A percentile compares a stretch with the other conserved stretches of the same genome.
Evolutionary conservation across 192 early-diverging fungal species (phyloP).

Genomic region (Podila epigama): DNA sequence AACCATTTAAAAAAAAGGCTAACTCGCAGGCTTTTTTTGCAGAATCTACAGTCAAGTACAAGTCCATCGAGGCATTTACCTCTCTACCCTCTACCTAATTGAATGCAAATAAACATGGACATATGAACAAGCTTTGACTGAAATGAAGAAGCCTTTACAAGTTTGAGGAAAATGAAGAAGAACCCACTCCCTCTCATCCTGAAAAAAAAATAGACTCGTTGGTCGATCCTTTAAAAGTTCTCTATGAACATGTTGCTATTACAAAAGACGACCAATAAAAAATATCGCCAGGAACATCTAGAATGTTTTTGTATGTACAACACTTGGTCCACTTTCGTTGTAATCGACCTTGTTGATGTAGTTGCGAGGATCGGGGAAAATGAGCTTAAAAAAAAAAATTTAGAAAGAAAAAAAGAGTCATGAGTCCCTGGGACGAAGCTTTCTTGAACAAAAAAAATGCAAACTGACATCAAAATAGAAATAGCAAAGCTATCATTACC

Average conservation of each 20-base stretch:
- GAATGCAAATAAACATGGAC: not conserved
- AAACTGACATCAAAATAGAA: conserved; percentile 16
- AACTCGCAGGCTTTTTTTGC: too few species aligned
- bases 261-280: too few species aligned
- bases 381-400: conserved; percentile 46
- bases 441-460: conserved; percentile 16
- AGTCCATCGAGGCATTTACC: too few species aligned
- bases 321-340: conserved; percentile 87
- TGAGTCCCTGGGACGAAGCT: not conserved
- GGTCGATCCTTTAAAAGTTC: too few species aligned
- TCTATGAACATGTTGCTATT: not conserved
- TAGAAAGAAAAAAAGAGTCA: not conserved
- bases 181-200: too few species aligned
- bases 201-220: not conserved
- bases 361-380: conserved; percentile 71
- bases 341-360: conserved; percentile 87
- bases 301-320: conserved; percentile 75
- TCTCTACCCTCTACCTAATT: too few species aligned
- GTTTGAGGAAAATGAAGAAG: not conserved
- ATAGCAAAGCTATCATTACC: conserved; percentile 51
- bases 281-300: too few species aligned
- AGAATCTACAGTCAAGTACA: too few species aligned
- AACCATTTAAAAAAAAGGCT: not conserved
- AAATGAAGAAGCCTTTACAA: not conserved
- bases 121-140: not conserved